Evolutionary conservation across 345 rosid genomes (phyloP).

Genomic region (Ricinus communis): DNA sequence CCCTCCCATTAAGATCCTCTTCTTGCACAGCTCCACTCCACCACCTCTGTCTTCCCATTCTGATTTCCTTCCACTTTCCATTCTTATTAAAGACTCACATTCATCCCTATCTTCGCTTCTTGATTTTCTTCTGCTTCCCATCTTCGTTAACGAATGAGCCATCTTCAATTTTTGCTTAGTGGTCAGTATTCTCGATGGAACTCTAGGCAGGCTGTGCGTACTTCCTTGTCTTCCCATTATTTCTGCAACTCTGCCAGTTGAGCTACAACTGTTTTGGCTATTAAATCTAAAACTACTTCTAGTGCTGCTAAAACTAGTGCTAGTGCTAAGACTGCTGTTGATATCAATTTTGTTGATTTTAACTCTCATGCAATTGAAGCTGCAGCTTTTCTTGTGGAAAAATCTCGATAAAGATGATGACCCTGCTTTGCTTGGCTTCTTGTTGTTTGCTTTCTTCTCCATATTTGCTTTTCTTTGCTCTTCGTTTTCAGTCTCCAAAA

Average conservation of each 20-base stretch:
- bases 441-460: no score
- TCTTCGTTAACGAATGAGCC: constrained; percentile 18
- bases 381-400: neutral
- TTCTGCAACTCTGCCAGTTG: neutral
- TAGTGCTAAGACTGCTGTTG: neutral
- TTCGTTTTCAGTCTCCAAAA: constrained; percentile 9
- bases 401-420: constrained; percentile 10
- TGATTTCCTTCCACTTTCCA: neutral
- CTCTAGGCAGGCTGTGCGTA: neutral
- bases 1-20: constrained; percentile 67
- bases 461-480: constrained; percentile 9
- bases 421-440: neutral
- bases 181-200: constrained; percentile 23
- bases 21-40: constrained; percentile 55
- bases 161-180: constrained; percentile 30
- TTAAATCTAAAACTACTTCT: neutral
- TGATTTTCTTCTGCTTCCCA: constrained; percentile 10
- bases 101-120: constrained; percentile 2
- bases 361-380: constrained; percentile 1
- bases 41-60: constrained; percentile 3
- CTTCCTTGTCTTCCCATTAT: constrained; percentile 5
- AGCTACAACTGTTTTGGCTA: neutral
- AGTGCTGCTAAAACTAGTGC: neutral
- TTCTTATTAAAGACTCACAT: neutral
- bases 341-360: neutral